Conservation (phyloP, 2,329 filamentous ascomycete species). For the Alternaria arborescens region DNA sequence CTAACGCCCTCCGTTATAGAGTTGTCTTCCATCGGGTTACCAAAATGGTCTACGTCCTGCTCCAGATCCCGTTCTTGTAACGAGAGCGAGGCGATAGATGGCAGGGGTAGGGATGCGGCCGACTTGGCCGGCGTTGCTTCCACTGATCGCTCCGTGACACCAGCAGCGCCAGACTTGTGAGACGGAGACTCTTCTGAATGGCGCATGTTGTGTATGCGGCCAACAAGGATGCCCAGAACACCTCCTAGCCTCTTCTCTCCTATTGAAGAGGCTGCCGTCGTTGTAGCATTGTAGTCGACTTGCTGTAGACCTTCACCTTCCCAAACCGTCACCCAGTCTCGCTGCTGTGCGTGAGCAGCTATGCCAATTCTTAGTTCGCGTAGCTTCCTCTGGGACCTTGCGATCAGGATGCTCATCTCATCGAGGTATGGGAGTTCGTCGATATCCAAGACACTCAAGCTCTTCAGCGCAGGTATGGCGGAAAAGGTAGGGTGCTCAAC, state of each 20-base stretch:
- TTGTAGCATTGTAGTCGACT: conserved; percentile 66
- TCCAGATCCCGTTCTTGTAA: conserved; percentile 44
- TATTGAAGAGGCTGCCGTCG: conserved; percentile 61
- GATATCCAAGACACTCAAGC: conserved; percentile 79
- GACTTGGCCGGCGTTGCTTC: conserved; percentile 32
- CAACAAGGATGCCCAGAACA: conserved; percentile 72
- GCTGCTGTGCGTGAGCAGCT: conserved; percentile 61
- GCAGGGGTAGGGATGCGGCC: conserved; percentile 21
- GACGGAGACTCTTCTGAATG: conserved; percentile 41
- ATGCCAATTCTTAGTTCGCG: conserved; percentile 79
- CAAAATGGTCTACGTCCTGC: conserved; percentile 37
- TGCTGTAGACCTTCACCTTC: conserved; percentile 70
- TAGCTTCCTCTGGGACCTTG: conserved; percentile 71
- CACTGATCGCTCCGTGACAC: conserved; percentile 24
- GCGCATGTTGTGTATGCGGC: conserved; percentile 69
- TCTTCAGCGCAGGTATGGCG: conserved; percentile 76
- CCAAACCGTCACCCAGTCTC: conserved; percentile 69
- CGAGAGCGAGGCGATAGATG: conserved; percentile 29
- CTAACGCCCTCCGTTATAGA: conserved; percentile 37
- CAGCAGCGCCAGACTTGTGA: conserved; percentile 17
- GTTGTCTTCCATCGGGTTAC: conserved; percentile 35
- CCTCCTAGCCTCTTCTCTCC: conserved; percentile 72
- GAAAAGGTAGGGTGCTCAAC: conserved; percentile 85
- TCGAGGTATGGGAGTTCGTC: conserved; percentile 85
- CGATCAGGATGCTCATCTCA: conserved; percentile 80